phyloP scores from a whole-genome alignment of 768 basidiomycete genomes.

The Pilatotrama ljubarskyi region DNA sequence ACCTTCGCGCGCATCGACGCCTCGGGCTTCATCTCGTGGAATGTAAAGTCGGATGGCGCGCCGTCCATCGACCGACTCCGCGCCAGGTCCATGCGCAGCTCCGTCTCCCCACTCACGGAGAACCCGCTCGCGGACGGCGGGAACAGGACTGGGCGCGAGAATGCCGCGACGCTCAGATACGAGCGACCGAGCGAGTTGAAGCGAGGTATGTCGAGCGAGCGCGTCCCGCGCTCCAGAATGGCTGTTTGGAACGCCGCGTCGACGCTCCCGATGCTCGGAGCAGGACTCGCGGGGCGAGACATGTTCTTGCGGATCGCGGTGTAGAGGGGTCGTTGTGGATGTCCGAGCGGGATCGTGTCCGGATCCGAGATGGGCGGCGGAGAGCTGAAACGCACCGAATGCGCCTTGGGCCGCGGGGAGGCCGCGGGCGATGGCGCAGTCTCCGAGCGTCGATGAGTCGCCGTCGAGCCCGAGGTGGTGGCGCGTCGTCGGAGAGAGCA shows the following conservation, averaged over 20 bases:
- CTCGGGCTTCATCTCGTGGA: conserved; percentile 15
- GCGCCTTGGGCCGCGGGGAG: conserved; percentile 5
- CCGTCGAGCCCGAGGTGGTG: conserved; percentile 6
- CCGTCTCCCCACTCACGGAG: conserved; percentile 32
- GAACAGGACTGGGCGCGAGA: conserved; percentile 4
- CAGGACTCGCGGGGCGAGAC: conserved; percentile 18
- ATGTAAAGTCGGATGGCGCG: conserved; percentile 17
- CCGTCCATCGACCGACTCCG: conserved; percentile 26
- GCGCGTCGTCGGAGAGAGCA: conserved; percentile 26
- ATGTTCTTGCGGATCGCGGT: conserved; percentile 32
- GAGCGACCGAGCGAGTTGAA: conserved; percentile 15
- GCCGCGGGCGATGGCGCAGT: neutral
- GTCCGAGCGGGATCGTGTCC: conserved; percentile 22
- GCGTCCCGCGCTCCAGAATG: conserved; percentile 14
- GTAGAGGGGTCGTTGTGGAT: conserved; percentile 29
- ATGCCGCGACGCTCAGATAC: conserved; percentile 12
- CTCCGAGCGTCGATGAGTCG: conserved; percentile 7
- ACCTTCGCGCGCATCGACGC: conserved; percentile 22
- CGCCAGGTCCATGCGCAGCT: conserved; percentile 31
- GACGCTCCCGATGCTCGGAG: neutral
- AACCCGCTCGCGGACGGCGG: conserved; percentile 22
- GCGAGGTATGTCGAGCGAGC: conserved; percentile 23
- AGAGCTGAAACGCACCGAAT: conserved; percentile 14
- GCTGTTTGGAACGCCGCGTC: conserved; percentile 14
- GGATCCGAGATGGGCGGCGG: conserved; percentile 7